These are phyloP conservation scores for Nicotiana knightiana DNA, from an alignment of 257 asterid species.

Conservation along the genomic window DNA sequence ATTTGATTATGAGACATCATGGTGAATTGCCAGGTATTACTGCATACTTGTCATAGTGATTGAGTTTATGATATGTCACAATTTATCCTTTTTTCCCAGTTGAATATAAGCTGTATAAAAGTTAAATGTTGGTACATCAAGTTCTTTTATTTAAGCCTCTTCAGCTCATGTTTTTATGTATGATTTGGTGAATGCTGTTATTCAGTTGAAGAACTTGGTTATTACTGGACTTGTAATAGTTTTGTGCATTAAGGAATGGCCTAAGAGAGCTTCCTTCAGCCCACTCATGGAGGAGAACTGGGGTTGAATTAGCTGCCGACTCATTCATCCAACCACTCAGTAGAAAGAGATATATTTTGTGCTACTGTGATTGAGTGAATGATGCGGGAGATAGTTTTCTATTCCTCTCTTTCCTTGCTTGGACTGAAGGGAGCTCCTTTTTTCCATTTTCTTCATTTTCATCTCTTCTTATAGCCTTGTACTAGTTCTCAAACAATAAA, in stretches of 20 bases:
- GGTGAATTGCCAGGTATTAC: neutral
- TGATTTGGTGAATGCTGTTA: neutral
- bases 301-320: slow-evolving; percentile 91
- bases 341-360: slow-evolving; percentile 32
- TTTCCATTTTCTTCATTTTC: slow-evolving; percentile 31
- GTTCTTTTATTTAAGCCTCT: neutral
- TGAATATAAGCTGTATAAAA: neutral
- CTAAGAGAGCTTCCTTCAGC: slow-evolving; percentile 90
- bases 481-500: neutral
- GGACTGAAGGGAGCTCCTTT: slow-evolving; percentile 99
- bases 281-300: slow-evolving; percentile 78
- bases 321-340: slow-evolving; percentile 80
- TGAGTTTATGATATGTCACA: too few species aligned
- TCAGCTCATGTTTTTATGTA: neutral
- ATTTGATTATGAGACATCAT: neutral
- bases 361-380: slow-evolving; percentile 93
- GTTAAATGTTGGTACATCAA: neutral
- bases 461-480: too few species aligned
- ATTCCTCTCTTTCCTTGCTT: slow-evolving; percentile 71
- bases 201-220: neutral
- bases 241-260: slow-evolving; percentile 30
- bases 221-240: neutral
- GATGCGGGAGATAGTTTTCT: slow-evolving; percentile 97
- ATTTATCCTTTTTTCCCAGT: neutral
- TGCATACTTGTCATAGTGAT: neutral